Evolutionary conservation across 2,329 filamentous ascomycete species (phyloP).

Genomic region (Albophoma yamanashiensis): DNA sequence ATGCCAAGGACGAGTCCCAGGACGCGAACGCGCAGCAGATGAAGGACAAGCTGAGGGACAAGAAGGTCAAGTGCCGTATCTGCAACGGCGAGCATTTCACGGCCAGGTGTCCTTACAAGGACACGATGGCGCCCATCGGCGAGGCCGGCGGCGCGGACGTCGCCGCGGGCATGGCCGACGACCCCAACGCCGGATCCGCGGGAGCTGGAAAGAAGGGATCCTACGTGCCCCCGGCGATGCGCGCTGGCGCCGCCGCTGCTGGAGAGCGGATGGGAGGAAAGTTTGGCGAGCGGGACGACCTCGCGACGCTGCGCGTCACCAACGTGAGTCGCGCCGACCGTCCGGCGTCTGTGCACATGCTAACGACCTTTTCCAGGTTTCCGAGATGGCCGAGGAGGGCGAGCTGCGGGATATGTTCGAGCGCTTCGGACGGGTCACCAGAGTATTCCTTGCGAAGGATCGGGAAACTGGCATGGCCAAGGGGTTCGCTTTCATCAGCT

Average conservation of each 20-base stretch:
- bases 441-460: slow-evolving; percentile 97
- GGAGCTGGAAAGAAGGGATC: slow-evolving; percentile 62
- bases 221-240: slow-evolving; percentile 90
- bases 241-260: slow-evolving; percentile 50
- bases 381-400: slow-evolving; percentile 91
- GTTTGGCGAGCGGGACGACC: slow-evolving; percentile 85
- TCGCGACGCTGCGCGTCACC: slow-evolving; percentile 92
- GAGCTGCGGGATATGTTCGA: slow-evolving; percentile 98
- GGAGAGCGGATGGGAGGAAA: slow-evolving; percentile 78
- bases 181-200: slow-evolving; percentile 32
- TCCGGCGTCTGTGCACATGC: background rate
- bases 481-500: slow-evolving; percentile 98
- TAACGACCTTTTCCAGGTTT: slow-evolving; percentile 49
- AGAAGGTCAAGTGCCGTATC: slow-evolving; percentile 99
- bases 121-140: slow-evolving; percentile 89
- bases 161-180: slow-evolving; percentile 44
- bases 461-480: slow-evolving; percentile 92
- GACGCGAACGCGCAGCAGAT: slow-evolving; percentile 62
- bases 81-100: slow-evolving; percentile 99
- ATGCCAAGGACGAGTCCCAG: slow-evolving; percentile 70
- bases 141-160: slow-evolving; percentile 44
- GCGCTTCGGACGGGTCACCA: slow-evolving; percentile 89
- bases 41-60: slow-evolving; percentile 86
- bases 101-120: slow-evolving; percentile 97
- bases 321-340: slow-evolving; percentile 60